Base-by-base conservation (phyloP, 305 asterid genomes). In the Fraxinus latifolia region DNA sequence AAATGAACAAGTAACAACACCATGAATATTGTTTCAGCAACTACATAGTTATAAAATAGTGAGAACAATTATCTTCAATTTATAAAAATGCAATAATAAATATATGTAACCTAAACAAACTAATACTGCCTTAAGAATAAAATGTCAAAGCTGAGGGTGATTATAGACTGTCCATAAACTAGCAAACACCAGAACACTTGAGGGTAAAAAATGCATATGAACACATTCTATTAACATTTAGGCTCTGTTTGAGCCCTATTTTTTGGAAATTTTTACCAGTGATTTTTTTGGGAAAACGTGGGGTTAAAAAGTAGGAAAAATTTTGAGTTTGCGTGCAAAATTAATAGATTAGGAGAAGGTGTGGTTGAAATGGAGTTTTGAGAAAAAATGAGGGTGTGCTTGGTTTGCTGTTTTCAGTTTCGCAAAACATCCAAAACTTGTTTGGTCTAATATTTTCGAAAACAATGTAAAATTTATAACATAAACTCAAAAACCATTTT, bases 1-100 rank as follows among this genome's bases (percentile, higher is more conserved):
- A 85, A 85, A 50, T 21, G 74, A 79, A 71, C 50, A 39, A 50
- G 47, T 75, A 81, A 74, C 80, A 87, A 33, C 58, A 85, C 27
- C 39, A 68, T 70, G 81, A 82, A 39, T 67, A 44, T 23, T 67
- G 33, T 29, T n/a, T 5, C 47, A 77, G 21, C 76, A 84, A 77
- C 80, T 71, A 25, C 72, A 74, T 72, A 55, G 53, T 34, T 6
- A 60, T 31, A 39, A 6, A 67, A 81, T 47, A 78, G 72, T 34
- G 60, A 8, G 55, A 7, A 79, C 32, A 77, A 73, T 65, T 25
- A 34, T 83, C 36, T 47, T 78, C 60, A 58, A 47, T 39, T 25
- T 72, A 77, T 58, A 34, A 84, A 81, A 71, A 42, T 34, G 9
- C 17, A 27, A 34, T 31, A 53, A 78, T 32, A 77, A 23, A 55